Evolutionary conservation across 2,329 filamentous ascomycete species (phyloP), one percentile per base, ranked within the genome.

Genomic region (Clathrospora elynae): DNA sequence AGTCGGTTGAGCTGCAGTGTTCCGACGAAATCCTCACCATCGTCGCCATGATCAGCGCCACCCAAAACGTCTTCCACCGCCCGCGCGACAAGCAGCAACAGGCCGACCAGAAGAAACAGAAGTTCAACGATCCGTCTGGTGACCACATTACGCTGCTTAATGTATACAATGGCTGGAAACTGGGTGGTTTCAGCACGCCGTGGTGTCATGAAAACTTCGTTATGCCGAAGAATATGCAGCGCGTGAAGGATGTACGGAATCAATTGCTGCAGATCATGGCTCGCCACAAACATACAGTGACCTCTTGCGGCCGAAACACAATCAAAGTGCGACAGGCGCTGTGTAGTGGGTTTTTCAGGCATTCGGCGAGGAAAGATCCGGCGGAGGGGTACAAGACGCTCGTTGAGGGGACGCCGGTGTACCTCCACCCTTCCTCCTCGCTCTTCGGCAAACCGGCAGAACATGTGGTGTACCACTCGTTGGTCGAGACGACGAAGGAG

Each of bases 141-240:
- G 93, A 99, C 65, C 93, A 99, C 63, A 78, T 99, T 9, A 99
- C 93, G 0, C 78, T 97, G 0, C 82, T 99, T 29, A 99, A 99
- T 59, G 91, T 99, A 1, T 99, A 95, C 75, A 96, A 96, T 63
- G 85, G 82, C n/a, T 99, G 93, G 93, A 96, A 96, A 69, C 80
- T 85, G 30, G 87, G 84, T 51, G 85, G 86, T 5, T 95, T 83
- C 72, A 87, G 84, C 35, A 88, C 84, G 43, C 85, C 91, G 0
- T 99, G 93, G 93, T 97, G 93, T 67, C 92, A 90, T 57, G 95
- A 99, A 65, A 96, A 99, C 71, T 99, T 95, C 68, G 93, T 99
- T 67, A 91, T 97, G 67, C 90, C 90, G 4, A 83, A 91, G 2
- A 85, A 85, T 22, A 96, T 99, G 82, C 82, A 84, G 45, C 86